Evolutionary conservation across 345 rosid genomes (phyloP), one percentile per base, ranked within the genome.

Genomic region (Syzygium jambos): DNA sequence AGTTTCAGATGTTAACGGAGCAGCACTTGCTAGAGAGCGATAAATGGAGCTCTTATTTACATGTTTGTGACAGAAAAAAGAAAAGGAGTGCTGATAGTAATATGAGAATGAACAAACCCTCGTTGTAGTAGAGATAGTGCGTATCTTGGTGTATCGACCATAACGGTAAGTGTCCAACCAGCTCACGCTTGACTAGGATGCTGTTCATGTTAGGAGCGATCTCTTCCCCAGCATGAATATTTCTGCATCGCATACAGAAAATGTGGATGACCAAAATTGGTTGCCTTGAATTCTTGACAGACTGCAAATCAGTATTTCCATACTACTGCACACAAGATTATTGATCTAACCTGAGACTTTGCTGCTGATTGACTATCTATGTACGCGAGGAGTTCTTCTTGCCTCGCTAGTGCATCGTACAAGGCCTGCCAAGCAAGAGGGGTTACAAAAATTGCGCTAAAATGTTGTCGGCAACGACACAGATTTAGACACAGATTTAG

Each of bases 331-430:
- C 38, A 38, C 49, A 73, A 41, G 21, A 73, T 38, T 34, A 73
- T 41, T 73, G 80, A 38, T 73, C 80, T 73, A 73, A 95, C 99
- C 96, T 82, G 93, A 85, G 65, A 87, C 85, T 93, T 97, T 61
- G 92, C 96, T 56, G 90, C 92, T 85, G 89, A 91, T 90, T 94
- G 94, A 52, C 93, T 85, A 88, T 95, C 96, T 63, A 97, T 90
- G 92, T 95, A 96, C 13, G 98, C 99, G 57, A 97, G 93, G 85
- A 95, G 92, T 84, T 97, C 99, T 90, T 97, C 99, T 91, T 96
- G 98, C 90, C 92, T 96, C 89, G 95, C 90, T 78, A 93, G 92
- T 55, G 98, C 98, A 87, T 96, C 98, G 90, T 95, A 92, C 59
- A 97, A 91, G 78, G 97, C 96, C 99, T 97, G 91, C 88, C 78